Conservation (phyloP, 1,139 yeast species). For the Pichia cactophila region DNA sequence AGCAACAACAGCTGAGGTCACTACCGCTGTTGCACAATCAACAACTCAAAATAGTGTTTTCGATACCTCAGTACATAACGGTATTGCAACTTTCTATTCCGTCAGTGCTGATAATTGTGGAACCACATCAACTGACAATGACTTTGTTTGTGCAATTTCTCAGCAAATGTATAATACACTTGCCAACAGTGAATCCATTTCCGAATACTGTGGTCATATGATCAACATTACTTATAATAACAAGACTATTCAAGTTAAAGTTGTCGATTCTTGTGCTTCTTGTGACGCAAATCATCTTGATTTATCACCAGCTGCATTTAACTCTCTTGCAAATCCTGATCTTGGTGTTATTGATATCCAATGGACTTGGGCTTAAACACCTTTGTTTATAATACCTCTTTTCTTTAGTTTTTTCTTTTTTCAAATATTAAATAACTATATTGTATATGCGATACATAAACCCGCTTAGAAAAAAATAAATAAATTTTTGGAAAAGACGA, state of each 20-base stretch:
- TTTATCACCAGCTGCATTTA: constrained; percentile 47
- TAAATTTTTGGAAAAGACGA: not conserved
- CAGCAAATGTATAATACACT: constrained; percentile 26
- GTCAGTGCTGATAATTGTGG: constrained; percentile 31
- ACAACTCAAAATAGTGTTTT: constrained; percentile 1
- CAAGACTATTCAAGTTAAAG: constrained; percentile 42
- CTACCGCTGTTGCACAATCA: constrained; percentile 3
- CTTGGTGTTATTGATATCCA: constrained; percentile 41
- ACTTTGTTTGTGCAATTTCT: constrained; percentile 30
- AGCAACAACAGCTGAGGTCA: not conserved
- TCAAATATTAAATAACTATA: not conserved
- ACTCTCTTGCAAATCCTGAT: constrained; percentile 36
- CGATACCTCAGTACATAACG: constrained; percentile 19
- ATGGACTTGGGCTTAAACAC: constrained; percentile 35
- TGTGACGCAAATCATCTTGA: constrained; percentile 43
- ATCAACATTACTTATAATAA: constrained; percentile 38
- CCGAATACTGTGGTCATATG: constrained; percentile 41
- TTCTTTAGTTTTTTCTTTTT: not conserved
- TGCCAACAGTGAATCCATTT: constrained; percentile 23
- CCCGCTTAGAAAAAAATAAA: not conserved
- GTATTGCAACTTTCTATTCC: constrained; percentile 31
- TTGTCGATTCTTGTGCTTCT: constrained; percentile 48
- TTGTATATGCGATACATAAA: not conserved
- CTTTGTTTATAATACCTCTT: not conserved
- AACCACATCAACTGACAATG: constrained; percentile 25